phyloP scores from a whole-genome alignment of 2,329 filamentous ascomycete genomes.

The Penicillium corylophilum region DNA sequence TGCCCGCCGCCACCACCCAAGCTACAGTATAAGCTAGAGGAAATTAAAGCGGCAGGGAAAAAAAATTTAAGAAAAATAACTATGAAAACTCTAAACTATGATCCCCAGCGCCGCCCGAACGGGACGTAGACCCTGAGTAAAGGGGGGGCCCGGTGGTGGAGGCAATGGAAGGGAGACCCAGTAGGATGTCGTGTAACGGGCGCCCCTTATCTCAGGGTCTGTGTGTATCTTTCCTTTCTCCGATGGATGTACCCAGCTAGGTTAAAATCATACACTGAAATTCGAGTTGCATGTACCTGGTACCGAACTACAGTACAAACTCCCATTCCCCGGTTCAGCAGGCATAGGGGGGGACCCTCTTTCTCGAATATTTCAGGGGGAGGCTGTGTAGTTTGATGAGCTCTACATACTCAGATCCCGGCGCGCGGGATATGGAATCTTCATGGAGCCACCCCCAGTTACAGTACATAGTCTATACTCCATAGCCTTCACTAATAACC shows the following conservation, averaged over 20 bases:
- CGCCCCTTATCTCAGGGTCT: slow-evolving; percentile 19
- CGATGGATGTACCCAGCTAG: not conserved
- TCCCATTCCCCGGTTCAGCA: slow-evolving; percentile 4
- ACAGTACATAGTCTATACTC: too few species aligned
- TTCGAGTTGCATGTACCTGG: not conserved
- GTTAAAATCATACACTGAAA: too few species aligned
- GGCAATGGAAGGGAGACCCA: slow-evolving; percentile 4
- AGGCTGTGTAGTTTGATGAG: slow-evolving; percentile 22
- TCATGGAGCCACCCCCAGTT: too few species aligned
- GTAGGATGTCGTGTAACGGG: slow-evolving; percentile 5
- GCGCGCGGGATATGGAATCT: slow-evolving; percentile 1
- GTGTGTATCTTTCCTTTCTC: slow-evolving; percentile 6
- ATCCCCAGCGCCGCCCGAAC: slow-evolving; percentile 8
- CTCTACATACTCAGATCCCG: slow-evolving; percentile 10
- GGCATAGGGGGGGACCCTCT: not conserved
- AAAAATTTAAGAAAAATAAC: not conserved
- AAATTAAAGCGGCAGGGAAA: not conserved
- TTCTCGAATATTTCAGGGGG: slow-evolving; percentile 23
- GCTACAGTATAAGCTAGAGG: not conserved
- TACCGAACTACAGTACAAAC: not conserved
- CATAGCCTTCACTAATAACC: not conserved
- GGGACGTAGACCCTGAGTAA: slow-evolving; percentile 20
- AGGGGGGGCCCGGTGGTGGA: slow-evolving; percentile 1
- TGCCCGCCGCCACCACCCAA: slow-evolving; percentile 10
- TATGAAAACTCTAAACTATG: slow-evolving; percentile 14